Conservation (phyloP, 75 land plant species). For the Pinus taeda region DNA sequence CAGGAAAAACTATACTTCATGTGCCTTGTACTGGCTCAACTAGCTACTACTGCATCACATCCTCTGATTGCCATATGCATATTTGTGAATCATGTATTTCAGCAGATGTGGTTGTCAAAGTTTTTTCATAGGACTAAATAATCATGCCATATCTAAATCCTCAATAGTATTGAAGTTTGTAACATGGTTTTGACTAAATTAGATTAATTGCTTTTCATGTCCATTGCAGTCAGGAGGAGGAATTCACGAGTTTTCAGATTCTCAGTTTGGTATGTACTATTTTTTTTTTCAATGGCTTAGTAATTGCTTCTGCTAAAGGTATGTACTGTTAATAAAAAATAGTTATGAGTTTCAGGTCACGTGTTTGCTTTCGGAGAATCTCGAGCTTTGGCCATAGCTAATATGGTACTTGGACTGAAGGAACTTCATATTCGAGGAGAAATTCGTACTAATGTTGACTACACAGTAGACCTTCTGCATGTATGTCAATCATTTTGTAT, state of each 20-base stretch:
- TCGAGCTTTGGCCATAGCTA: constrained; percentile 86
- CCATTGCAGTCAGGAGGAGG: constrained; percentile 95
- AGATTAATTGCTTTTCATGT: not conserved
- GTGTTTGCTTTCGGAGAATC: constrained; percentile 99
- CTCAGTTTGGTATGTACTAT: constrained; percentile 87
- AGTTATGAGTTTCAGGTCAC: constrained; percentile 58
- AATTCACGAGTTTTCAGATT: constrained; percentile 98
- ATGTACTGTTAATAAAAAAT: not conserved
- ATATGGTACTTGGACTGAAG: constrained; percentile 98
- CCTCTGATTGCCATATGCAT: not conserved
- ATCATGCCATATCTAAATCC: not conserved
- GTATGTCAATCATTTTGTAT: constrained; percentile 35
- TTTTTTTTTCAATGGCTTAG: not conserved
- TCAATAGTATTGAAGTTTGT: not conserved
- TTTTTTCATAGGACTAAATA: not conserved
- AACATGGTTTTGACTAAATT: not conserved
- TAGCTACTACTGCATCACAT: not conserved
- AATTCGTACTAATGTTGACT: constrained; percentile 96
- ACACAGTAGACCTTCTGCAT: constrained; percentile 93
- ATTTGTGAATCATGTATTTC: not conserved
- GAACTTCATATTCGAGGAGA: constrained; percentile 99
- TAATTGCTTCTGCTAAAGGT: not conserved
- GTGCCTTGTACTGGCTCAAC: not conserved
- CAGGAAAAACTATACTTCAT: not conserved
- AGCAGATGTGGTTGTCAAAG: not conserved